Evolutionary conservation across 2,329 filamentous ascomycete species (phyloP).

Genomic region (Cercospora nicotianae): DNA sequence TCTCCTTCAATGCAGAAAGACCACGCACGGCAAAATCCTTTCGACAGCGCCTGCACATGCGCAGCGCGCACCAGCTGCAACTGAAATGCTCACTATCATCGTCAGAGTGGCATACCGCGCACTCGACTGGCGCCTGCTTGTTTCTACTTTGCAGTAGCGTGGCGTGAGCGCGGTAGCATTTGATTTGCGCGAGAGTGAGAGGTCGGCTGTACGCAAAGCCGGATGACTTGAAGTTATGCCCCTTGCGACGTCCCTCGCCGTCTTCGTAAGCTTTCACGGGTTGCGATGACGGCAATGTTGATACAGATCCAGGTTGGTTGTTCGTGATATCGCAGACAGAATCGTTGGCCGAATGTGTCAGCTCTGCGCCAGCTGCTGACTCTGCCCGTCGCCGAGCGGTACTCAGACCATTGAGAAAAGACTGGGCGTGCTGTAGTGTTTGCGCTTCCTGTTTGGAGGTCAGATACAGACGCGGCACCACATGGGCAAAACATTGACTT

Average conservation of each 20-base stretch:
- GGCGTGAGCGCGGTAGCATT: constrained; percentile 35
- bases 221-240: constrained; percentile 37
- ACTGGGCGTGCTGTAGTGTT: constrained; percentile 36
- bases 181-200: constrained; percentile 33
- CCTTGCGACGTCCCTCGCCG: constrained; percentile 28
- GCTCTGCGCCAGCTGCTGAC: constrained; percentile 24
- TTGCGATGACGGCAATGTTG: constrained; percentile 24
- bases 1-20: constrained; percentile 27
- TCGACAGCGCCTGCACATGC: constrained; percentile 36
- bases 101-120: constrained; percentile 38
- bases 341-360: constrained; percentile 16
- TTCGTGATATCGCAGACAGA: constrained; percentile 15
- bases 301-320: constrained; percentile 15
- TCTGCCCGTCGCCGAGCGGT: constrained; percentile 37
- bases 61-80: constrained; percentile 37
- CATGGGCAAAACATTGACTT: background rate
- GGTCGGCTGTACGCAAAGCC: constrained; percentile 37
- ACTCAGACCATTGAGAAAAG: constrained; percentile 38
- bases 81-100: constrained; percentile 35
- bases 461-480: constrained; percentile 1
- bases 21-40: constrained; percentile 30
- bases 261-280: constrained; percentile 21
- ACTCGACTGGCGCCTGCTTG: constrained; percentile 38
- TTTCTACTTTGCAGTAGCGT: constrained; percentile 34
- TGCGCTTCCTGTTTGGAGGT: constrained; percentile 35